phyloP scores from a whole-genome alignment of 495 filamentous ascomycete species.

The Aspergillus homomorphus region DNA sequence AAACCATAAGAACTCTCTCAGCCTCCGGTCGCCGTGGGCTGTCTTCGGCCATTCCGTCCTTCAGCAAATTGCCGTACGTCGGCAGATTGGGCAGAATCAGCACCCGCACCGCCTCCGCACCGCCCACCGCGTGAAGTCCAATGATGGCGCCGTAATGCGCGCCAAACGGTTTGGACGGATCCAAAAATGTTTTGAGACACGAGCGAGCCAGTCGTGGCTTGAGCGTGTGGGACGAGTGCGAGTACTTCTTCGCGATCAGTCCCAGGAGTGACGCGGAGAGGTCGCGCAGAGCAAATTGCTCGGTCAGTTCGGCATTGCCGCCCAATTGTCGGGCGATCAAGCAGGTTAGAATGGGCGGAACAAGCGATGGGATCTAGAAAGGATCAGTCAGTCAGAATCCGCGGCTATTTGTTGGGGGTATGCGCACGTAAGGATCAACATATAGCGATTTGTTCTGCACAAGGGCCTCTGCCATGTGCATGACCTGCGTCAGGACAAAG shows the following conservation, averaged over 20 bases:
- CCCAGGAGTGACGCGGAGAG: conserved; percentile 75
- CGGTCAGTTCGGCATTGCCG: conserved; percentile 43
- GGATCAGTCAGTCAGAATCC: not conserved
- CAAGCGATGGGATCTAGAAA: conserved; percentile 63
- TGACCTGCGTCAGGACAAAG: conserved; percentile 83
- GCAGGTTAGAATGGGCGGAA: conserved; percentile 89
- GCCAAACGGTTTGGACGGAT: conserved; percentile 72
- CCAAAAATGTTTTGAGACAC: conserved; percentile 85
- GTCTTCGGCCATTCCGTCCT: conserved; percentile 61
- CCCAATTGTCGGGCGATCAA: conserved; percentile 83
- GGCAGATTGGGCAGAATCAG: conserved; percentile 78
- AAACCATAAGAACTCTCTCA: conserved; percentile 58
- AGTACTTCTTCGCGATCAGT: conserved; percentile 71
- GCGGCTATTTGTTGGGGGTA: not conserved
- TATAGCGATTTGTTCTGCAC: conserved; percentile 79
- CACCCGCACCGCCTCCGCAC: conserved; percentile 71
- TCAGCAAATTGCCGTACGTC: conserved; percentile 68
- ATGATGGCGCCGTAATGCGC: conserved; percentile 85
- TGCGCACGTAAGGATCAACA: conserved; percentile 78
- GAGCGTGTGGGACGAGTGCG: conserved; percentile 67
- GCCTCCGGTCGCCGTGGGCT: conserved; percentile 52
- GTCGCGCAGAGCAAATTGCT: conserved; percentile 80
- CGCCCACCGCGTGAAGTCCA: conserved; percentile 72
- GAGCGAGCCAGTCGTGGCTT: conserved; percentile 86
- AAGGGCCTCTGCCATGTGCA: conserved; percentile 79